Percentiles rank a stretch among this genome's conserved stretches.
Conservation (phyloP, 164 flowering plant genomes). For the Tinospora cordifolia region DNA sequence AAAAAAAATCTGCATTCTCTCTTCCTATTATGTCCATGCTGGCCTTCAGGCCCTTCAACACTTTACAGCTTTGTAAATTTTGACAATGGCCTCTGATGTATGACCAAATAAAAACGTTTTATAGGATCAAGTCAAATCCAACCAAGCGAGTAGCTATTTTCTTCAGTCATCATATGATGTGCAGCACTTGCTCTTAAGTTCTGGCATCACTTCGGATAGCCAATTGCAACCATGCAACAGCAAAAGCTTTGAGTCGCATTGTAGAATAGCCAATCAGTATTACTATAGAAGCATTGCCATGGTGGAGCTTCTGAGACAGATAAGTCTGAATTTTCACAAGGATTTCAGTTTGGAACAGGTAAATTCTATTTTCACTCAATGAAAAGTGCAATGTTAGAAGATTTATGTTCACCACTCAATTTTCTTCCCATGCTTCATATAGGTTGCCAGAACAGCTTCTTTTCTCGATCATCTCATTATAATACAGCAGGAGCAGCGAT, state of each 20-base stretch:
- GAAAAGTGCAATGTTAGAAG: background rate
- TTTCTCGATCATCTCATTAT: conserved; percentile 61
- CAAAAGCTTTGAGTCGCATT: conserved; percentile 25
- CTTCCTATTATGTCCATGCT: background rate
- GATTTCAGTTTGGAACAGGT: conserved; percentile 75
- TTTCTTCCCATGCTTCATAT: conserved; percentile 3
- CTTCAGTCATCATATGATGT: conserved; percentile 59
- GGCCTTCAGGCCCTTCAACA: background rate
- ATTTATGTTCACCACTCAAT: background rate
- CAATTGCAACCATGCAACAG: background rate
- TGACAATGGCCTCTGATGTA: background rate
- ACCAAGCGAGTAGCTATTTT: conserved; percentile 39
- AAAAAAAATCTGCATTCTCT: background rate
- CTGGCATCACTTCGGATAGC: background rate
- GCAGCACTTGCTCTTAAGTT: conserved; percentile 36
- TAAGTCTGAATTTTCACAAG: conserved; percentile 54
- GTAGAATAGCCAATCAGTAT: conserved; percentile 53
- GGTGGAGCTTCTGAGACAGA: conserved; percentile 43
- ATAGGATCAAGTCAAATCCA: conserved; percentile 33
- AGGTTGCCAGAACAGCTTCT: conserved; percentile 51
- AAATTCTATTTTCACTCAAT: background rate
- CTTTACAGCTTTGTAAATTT: background rate
- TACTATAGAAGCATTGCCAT: conserved; percentile 71
- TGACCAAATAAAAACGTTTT: conserved; percentile 3
- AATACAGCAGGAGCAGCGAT: conserved; percentile 70